phyloP scores from a whole-genome alignment of 768 basidiomycete genomes.

The Tulasnella sp. region DNA sequence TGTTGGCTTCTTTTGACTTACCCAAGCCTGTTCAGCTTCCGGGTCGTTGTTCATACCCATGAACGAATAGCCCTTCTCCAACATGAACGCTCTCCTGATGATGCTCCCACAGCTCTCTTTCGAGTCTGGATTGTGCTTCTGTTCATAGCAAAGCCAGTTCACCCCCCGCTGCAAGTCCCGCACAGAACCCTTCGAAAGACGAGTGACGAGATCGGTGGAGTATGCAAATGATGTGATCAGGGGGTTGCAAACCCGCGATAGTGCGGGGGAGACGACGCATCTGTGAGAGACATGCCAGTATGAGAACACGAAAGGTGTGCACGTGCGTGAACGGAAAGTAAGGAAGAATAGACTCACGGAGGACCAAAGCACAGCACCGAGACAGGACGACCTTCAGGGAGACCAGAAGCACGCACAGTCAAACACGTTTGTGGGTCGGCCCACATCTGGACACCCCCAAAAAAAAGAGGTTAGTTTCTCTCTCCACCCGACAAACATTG shows the following conservation, averaged over 20 bases:
- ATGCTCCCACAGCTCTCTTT: conserved; percentile 20
- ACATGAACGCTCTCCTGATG: conserved; percentile 16
- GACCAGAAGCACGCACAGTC: conserved; percentile 48
- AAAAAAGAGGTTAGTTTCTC: too few relatives aligned
- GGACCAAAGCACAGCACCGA: conserved; percentile 72
- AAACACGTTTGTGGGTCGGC: conserved; percentile 69
- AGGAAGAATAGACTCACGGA: conserved; percentile 43
- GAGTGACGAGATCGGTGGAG: conserved; percentile 70
- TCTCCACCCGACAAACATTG: too few relatives aligned
- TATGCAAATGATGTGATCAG: conserved; percentile 71
- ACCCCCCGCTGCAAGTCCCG: conserved; percentile 65
- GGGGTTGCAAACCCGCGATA: conserved; percentile 47
- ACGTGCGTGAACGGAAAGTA: not conserved
- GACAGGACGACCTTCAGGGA: conserved; percentile 42
- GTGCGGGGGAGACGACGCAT: conserved; percentile 47
- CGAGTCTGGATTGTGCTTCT: conserved; percentile 26
- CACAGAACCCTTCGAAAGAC: conserved; percentile 66
- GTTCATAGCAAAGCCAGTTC: conserved; percentile 69
- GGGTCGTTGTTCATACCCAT: conserved; percentile 7
- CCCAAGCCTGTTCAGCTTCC: conserved; percentile 24
- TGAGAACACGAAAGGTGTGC: not conserved
- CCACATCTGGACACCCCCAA: conserved; percentile 50
- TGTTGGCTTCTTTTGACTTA: too few relatives aligned
- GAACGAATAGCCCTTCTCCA: conserved; percentile 16
- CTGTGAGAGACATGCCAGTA: conserved; percentile 27